These are phyloP conservation scores for Diophrys sp. DNA, from an alignment of 73 alveolate genomes.

Conservation along the genomic window DNA sequence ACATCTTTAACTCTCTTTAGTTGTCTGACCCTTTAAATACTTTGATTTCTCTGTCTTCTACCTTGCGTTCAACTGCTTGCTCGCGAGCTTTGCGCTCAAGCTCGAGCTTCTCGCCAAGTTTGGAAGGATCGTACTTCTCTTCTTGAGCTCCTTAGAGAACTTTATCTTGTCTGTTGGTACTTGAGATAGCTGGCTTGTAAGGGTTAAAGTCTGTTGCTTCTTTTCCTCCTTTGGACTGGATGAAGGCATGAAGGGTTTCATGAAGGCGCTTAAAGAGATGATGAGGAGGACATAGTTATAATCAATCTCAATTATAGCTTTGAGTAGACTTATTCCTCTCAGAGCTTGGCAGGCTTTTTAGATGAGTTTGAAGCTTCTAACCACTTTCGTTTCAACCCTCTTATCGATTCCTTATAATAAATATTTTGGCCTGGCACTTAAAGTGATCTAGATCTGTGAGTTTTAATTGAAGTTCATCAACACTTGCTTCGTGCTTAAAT, in stretches of 20 bases:
- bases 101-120: slow-evolving; percentile 31
- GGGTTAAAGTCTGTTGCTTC: slow-evolving; percentile 29
- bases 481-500: slow-evolving; percentile 3
- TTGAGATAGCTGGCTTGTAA: slow-evolving; percentile 11
- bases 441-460: neutral
- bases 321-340: too few relatives aligned
- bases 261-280: neutral
- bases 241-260: slow-evolving; percentile 6
- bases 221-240: slow-evolving; percentile 38
- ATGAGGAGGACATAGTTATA: too few relatives aligned
- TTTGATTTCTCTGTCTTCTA: slow-evolving; percentile 41
- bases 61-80: slow-evolving; percentile 23
- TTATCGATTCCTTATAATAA: too few relatives aligned
- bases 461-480: neutral
- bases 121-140: slow-evolving; percentile 18
- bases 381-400: too few relatives aligned
- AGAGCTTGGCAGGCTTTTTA: too few relatives aligned
- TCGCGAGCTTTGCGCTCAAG: slow-evolving; percentile 32
- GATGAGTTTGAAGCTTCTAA: too few relatives aligned
- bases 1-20: neutral
- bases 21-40: slow-evolving; percentile 23
- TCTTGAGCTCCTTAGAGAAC: neutral
- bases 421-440: too few relatives aligned
- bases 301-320: too few relatives aligned
- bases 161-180: neutral